Conservation (phyloP, 176 grass and related monocot genomes). For the Lolium perenne region DNA sequence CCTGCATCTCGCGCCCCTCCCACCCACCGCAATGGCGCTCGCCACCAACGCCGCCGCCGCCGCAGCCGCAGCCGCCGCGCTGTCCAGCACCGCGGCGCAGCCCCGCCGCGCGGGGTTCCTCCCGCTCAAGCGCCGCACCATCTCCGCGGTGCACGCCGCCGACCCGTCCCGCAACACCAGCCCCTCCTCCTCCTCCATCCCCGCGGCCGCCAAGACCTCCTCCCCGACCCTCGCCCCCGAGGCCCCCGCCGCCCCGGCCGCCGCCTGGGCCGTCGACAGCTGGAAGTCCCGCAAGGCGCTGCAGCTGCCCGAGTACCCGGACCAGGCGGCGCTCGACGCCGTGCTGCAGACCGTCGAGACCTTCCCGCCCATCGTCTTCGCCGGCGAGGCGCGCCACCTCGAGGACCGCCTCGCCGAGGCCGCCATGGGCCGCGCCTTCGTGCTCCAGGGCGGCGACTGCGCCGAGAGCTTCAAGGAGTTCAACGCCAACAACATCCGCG, state of each 20-base stretch:
- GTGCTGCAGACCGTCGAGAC: constrained; percentile 90
- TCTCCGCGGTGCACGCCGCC: constrained; percentile 70
- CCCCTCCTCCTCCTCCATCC: neutral
- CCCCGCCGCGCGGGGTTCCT: constrained; percentile 42
- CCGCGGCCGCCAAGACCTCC: constrained; percentile 48
- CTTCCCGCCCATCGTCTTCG: constrained; percentile 92
- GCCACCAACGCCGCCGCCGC: constrained; percentile 56
- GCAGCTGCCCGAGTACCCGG: constrained; percentile 92
- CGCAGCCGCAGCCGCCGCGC: constrained; percentile 44
- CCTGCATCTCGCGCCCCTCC: neutral
- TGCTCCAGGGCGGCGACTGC: constrained; percentile 92
- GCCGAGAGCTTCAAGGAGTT: constrained; percentile 99
- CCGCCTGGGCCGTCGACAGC: constrained; percentile 79
- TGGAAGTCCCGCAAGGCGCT: constrained; percentile 89
- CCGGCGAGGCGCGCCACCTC: constrained; percentile 83
- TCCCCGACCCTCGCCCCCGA: constrained; percentile 44
- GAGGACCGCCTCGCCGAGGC: constrained; percentile 91
- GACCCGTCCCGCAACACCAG: constrained; percentile 62
- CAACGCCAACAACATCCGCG: constrained; percentile 94
- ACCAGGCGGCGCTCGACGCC: constrained; percentile 69
- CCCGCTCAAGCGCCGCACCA: constrained; percentile 46
- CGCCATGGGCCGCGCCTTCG: constrained; percentile 85
- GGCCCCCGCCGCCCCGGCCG: constrained; percentile 1
- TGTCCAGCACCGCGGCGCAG: constrained; percentile 26
- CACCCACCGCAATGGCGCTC: neutral